Base-by-base conservation (phyloP, 164 flowering plant genomes). In the Pachysandra terminalis region DNA sequence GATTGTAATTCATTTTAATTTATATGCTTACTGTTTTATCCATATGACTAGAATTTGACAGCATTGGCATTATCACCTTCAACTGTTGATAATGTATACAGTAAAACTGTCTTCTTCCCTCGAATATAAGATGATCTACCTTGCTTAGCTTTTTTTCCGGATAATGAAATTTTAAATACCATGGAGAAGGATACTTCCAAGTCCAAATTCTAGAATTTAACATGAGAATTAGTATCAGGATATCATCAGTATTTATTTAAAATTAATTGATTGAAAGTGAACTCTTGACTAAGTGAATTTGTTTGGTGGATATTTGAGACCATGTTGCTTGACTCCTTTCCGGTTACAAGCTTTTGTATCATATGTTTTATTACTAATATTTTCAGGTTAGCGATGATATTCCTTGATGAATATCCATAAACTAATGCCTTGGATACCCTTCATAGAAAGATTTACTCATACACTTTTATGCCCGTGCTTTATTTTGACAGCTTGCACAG, bases 401-500 rank as follows among this genome's bases (percentile, higher is more conserved):
- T 32, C 7, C 3, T 7, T 32, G 37, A 32, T 3, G 37, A 32
- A 32, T 32, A 32, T 32, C 51, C 10, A 12, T 45, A 12, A 45
- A 45, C 10, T 1, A 15, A 45, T 32, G 16, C 21, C 19, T 65
- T 26, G 2, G 35, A 10, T 53, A 16, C 16, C 19, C 21, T 4
- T 64, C 19, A 26, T 26, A 13, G 21, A 19, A 24, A 37, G 49
- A 28, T 61, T 56, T 12, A 40, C 52, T 45, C 5, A n/a, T 32
- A 4, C 67, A n/a, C 35, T 23, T 51, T 13, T 25, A 25, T 56
- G 56, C 40, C 19, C 22, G 17, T 70, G 16, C 40, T 60, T 65
- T 19, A 41, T 54, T 63, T 65, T 70, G 48, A 66, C 86, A 94
- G 97, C 95, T 91, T 74, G 98, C 98, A 51, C 96, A 94, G 71